Percentiles rank a stretch among this genome's conserved stretches.
phyloP scores from a whole-genome alignment of 352 stramenopile species.

The Pythium phragmiticola region DNA sequence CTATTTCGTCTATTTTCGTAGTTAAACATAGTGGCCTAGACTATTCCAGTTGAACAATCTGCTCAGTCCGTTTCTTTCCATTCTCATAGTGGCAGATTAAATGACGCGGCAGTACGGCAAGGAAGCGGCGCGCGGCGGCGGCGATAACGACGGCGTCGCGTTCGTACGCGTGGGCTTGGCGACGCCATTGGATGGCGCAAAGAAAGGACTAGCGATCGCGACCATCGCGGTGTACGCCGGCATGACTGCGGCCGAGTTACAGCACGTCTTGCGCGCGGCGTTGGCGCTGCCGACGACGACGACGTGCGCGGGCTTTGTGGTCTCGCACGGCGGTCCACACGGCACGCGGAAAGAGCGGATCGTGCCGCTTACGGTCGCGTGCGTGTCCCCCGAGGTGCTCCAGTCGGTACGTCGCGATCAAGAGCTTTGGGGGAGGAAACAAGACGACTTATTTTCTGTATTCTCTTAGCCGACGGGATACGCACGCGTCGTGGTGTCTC shows the following conservation, averaged over 20 bases:
- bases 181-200: not conserved
- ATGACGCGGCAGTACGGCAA: conserved; percentile 1
- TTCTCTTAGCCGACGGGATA: conserved; percentile 7
- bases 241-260: conserved; percentile 47
- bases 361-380: conserved; percentile 65
- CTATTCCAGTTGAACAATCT: not conserved
- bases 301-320: conserved; percentile 43
- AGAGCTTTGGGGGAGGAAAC: no score
- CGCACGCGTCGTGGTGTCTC: conserved; percentile 24
- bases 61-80: not conserved
- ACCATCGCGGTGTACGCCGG: conserved; percentile 59
- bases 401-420: conserved; percentile 9
- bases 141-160: conserved; percentile 17
- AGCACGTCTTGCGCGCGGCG: conserved; percentile 36
- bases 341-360: conserved; percentile 28
- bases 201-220: not conserved
- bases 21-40: not conserved
- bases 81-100: not conserved
- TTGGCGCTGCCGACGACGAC: conserved; percentile 25
- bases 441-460: not conserved
- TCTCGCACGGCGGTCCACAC: not conserved
- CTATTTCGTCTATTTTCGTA: not conserved
- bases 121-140: not conserved
- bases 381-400: conserved; percentile 45
- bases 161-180: conserved; percentile 16